phyloP scores from a whole-genome alignment of 2,329 filamentous ascomycete species.

The Fusarium subglutinans region DNA sequence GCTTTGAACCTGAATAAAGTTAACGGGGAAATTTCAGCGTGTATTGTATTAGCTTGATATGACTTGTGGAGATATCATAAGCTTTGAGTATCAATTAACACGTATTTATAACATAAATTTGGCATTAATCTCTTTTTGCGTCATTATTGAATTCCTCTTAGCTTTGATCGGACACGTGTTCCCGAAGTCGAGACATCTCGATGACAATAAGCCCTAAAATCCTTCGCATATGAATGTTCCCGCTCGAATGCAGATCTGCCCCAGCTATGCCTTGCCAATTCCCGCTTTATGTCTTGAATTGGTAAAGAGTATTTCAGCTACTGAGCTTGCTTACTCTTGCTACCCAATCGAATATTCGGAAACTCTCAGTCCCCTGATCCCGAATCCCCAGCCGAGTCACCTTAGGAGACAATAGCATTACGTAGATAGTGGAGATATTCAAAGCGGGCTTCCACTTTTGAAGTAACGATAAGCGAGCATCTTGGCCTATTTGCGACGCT shows the following conservation, averaged over 20 bases:
- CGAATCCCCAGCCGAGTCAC: neutral
- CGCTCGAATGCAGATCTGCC: neutral
- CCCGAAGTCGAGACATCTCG: neutral
- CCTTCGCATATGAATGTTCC: neutral
- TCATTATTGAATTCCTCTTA: too few species aligned
- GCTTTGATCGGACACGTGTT: neutral
- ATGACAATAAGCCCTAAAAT: constrained; percentile 10
- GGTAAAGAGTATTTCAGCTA: neutral
- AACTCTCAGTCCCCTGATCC: neutral
- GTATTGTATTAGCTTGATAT: too few species aligned
- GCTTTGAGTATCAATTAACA: too few species aligned
- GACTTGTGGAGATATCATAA: too few species aligned
- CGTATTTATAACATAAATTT: too few species aligned
- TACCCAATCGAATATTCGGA: neutral
- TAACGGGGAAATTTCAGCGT: too few species aligned
- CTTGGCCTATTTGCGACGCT: neutral
- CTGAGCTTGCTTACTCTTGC: neutral
- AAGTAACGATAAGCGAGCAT: neutral
- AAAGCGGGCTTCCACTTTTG: neutral
- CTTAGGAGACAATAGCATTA: neutral
- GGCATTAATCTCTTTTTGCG: neutral
- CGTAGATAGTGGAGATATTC: neutral
- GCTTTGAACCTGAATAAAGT: too few species aligned
- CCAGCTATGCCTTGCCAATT: neutral
- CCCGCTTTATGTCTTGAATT: neutral